Evolutionary conservation across 768 basidiomycete genomes (phyloP).

Genomic region (Xerocomellus chrysenteron): DNA sequence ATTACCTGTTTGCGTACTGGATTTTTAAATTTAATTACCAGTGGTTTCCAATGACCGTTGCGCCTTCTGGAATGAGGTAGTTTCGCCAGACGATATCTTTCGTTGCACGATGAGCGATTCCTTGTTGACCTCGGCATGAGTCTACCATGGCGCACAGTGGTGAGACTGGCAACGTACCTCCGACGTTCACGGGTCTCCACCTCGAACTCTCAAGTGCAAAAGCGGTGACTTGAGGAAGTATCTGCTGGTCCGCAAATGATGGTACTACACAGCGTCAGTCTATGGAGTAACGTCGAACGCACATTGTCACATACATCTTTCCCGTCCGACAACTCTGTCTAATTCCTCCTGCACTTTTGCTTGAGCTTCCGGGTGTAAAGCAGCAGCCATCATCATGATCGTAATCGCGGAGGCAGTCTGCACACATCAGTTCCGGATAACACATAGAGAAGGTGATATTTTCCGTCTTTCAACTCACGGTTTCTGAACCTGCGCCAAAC

Average conservation of each 20-base stretch:
- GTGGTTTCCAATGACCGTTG: slow-evolving; percentile 1
- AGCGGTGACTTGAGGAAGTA: slow-evolving; percentile 2
- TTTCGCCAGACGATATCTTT: slow-evolving; percentile 2
- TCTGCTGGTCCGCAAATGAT: not conserved
- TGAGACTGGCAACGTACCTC: not conserved
- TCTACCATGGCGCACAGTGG: not conserved
- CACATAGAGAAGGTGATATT: not conserved
- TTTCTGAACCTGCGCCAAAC: slow-evolving; percentile 13
- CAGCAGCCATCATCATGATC: slow-evolving; percentile 7
- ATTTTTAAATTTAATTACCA: not conserved
- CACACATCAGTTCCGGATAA: not conserved
- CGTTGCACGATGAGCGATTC: slow-evolving; percentile 5
- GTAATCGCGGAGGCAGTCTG: slow-evolving; percentile 11
- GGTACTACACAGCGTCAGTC: slow-evolving; percentile 1
- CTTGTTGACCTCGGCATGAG: not conserved
- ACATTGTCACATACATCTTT: slow-evolving; percentile 4
- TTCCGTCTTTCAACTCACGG: not conserved
- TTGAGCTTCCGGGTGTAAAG: slow-evolving; percentile 5
- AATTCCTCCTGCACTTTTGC: slow-evolving; percentile 7
- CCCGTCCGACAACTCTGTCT: slow-evolving; percentile 1
- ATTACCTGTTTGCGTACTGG: not conserved
- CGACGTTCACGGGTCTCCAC: slow-evolving; percentile 2
- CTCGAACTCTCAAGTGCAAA: slow-evolving; percentile 2
- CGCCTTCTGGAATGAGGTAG: slow-evolving; percentile 7
- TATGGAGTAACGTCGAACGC: no score